Conservation (phyloP, 495 filamentous ascomycete species). For the Xylaria sp. region DNA sequence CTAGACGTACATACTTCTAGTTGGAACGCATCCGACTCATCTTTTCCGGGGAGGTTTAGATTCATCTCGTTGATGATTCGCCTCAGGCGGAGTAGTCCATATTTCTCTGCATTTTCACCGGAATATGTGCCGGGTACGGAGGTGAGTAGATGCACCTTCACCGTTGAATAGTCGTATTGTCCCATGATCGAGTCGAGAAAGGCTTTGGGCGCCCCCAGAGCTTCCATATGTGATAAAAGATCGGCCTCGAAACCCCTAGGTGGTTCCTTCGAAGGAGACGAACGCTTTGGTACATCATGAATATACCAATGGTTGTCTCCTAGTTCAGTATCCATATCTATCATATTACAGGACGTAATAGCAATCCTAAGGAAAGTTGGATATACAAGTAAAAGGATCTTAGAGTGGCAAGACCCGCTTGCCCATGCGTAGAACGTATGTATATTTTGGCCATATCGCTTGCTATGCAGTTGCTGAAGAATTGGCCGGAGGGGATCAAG, state of each 20-base stretch:
- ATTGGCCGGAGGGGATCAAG: slow-evolving; percentile 23
- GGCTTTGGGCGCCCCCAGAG: slow-evolving; percentile 22
- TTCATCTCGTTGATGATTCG: slow-evolving; percentile 27
- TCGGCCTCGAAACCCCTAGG: slow-evolving; percentile 28
- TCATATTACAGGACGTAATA: slow-evolving; percentile 38
- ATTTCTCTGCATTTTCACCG: slow-evolving; percentile 31
- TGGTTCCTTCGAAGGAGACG: neutral
- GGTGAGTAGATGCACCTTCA: slow-evolving; percentile 33
- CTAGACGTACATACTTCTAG: slow-evolving; percentile 33
- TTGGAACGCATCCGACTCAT: slow-evolving; percentile 1
- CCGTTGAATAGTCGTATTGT: slow-evolving; percentile 28
- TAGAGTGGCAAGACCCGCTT: slow-evolving; percentile 32
- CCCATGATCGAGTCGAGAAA: slow-evolving; percentile 32
- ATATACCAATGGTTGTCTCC: slow-evolving; percentile 39
- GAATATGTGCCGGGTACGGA: slow-evolving; percentile 27
- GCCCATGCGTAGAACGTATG: slow-evolving; percentile 34
- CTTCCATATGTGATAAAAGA: slow-evolving; percentile 32
- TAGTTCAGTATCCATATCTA: slow-evolving; percentile 31
- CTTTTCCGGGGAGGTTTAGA: neutral
- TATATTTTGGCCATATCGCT: slow-evolving; percentile 30
- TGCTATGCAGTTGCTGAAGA: slow-evolving; percentile 23
- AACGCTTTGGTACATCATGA: slow-evolving; percentile 32
- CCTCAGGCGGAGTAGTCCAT: slow-evolving; percentile 32
- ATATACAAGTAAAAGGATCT: slow-evolving; percentile 34
- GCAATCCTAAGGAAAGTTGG: slow-evolving; percentile 30